Base-by-base conservation (phyloP, 1,139 yeast species). In the Lodderomyces jiufengensis region DNA sequence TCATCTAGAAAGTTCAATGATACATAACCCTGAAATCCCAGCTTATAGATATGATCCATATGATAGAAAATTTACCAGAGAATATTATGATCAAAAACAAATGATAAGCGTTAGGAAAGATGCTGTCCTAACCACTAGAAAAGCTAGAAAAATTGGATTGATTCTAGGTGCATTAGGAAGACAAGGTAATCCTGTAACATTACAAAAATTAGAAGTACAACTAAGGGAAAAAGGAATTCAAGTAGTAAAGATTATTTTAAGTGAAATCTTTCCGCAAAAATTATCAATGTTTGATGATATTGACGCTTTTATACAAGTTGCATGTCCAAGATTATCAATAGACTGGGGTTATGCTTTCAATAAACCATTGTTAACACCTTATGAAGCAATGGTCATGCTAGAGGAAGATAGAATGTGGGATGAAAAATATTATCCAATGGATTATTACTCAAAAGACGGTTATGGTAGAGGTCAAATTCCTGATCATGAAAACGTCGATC, bases 331-430 rank as follows among this genome's bases (percentile, higher is more conserved):
- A 48, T 66, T 92, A 36, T 86, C 96, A 2, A 92, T 92, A 30
- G 99, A 92, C 57, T 92, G 99, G 99, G 99, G 99, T 1, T 92
- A 94, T 56, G 98, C 98, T 0, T 92, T 92, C 54, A 79, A 81
- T 40, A 85, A 84, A 54, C 99, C 99, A 0, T 66, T 92, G 31
- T 63, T 92, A 39, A 90, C 98, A 0, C 98, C 99, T 0, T 92
- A 94, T 56, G 99, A 92, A 54, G 90, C 97, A 0, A 88, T 86
- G 88, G 95, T 90, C 3, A 75, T 88, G 71, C 59, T 92, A 50
- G 83, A 77, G 8, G 70, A 79, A 37, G 96, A 88, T 51, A 64
- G 67, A 28, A 76, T 73, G 62, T 87, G 95, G 78, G 67, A 61
- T 29, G 73, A 73, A 18, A 67, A 68, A 4, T 78, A 73, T 39